These are phyloP conservation scores for Phytophthora melonis DNA, from an alignment of 352 stramenopile genomes.

Conservation along the genomic window DNA sequence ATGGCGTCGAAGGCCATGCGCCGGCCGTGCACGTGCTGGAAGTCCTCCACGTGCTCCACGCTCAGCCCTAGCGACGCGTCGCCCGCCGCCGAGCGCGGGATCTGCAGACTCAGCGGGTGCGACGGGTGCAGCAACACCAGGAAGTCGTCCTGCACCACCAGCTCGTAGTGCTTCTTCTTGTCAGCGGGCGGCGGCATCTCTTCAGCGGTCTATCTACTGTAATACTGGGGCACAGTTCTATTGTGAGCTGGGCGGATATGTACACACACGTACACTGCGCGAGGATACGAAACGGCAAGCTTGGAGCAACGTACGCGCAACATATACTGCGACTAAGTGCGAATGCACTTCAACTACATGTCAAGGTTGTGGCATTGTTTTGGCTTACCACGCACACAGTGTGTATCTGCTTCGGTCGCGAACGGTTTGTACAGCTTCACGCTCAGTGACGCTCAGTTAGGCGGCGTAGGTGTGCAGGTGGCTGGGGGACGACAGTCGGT, in stretches of 20 bases:
- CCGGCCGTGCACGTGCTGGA: slow-evolving; percentile 74
- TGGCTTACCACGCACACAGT: neutral
- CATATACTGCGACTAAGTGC: too few species aligned
- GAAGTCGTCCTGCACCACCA: slow-evolving; percentile 80
- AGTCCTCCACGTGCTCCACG: slow-evolving; percentile 69
- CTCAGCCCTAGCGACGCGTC: slow-evolving; percentile 55
- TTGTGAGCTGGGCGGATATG: too few species aligned
- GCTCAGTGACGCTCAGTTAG: slow-evolving; percentile 17
- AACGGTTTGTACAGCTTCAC: neutral
- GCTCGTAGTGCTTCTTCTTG: slow-evolving; percentile 58
- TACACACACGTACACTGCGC: too few species aligned
- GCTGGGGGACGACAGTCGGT: slow-evolving; percentile 37
- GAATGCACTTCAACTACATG: too few species aligned
- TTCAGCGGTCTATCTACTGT: too few species aligned
- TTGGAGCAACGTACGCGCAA: too few species aligned
- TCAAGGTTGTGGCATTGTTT: neutral
- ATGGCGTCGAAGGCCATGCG: slow-evolving; percentile 83
- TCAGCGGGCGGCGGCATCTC: slow-evolving; percentile 25
- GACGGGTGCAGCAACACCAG: slow-evolving; percentile 65
- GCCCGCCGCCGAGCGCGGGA: slow-evolving; percentile 43
- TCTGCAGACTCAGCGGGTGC: slow-evolving; percentile 58
- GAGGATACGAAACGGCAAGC: too few species aligned
- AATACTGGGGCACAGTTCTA: too few species aligned
- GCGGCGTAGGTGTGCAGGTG: slow-evolving; percentile 26
- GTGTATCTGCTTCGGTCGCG: neutral